Percentiles rank a stretch among this genome's conserved stretches.
These are phyloP conservation scores for Penicillium freii DNA, from an alignment of 2,329 filamentous ascomycete species.

Conservation along the genomic window DNA sequence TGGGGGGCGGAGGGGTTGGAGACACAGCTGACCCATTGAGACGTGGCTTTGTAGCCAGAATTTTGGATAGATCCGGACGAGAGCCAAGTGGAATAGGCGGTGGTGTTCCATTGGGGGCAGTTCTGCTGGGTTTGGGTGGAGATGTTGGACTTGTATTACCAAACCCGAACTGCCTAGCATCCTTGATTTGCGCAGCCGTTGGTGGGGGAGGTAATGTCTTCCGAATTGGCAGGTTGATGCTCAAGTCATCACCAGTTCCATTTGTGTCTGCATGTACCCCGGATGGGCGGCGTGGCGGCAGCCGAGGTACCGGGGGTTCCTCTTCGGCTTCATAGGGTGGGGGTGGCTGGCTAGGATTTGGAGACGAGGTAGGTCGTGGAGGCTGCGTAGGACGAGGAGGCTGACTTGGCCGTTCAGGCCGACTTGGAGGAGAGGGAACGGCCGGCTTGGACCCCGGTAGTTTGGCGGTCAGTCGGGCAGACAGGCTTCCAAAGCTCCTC, in stretches of 20 bases:
- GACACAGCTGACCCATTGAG: constrained; percentile 22
- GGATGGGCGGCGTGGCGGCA: constrained; percentile 28
- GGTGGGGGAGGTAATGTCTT: constrained; percentile 37
- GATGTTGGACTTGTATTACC: constrained; percentile 39
- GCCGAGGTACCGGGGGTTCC: constrained; percentile 20
- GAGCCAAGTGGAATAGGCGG: constrained; percentile 56
- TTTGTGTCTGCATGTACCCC: constrained; percentile 17
- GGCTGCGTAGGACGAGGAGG: constrained; percentile 10
- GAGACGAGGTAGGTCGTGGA: constrained; percentile 13
- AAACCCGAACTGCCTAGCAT: constrained; percentile 48
- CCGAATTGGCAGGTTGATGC: constrained; percentile 24
- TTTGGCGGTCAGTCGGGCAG: constrained; percentile 13
- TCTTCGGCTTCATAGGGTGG: constrained; percentile 7
- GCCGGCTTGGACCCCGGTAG: constrained; percentile 6
- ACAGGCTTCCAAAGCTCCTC: constrained; percentile 15
- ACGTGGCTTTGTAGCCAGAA: constrained; percentile 55
- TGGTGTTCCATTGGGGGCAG: constrained; percentile 27
- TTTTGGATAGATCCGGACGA: constrained; percentile 57
- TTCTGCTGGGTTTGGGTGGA: constrained; percentile 16
- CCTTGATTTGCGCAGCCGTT: constrained; percentile 32
- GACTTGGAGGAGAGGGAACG: neutral
- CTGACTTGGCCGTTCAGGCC: neutral
- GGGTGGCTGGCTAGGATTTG: constrained; percentile 9
- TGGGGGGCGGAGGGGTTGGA: constrained; percentile 15
- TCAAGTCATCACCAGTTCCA: constrained; percentile 13